Base-by-base conservation (phyloP, 2,329 filamentous ascomycete species). In the Penicillium aurantiogriseum region DNA sequence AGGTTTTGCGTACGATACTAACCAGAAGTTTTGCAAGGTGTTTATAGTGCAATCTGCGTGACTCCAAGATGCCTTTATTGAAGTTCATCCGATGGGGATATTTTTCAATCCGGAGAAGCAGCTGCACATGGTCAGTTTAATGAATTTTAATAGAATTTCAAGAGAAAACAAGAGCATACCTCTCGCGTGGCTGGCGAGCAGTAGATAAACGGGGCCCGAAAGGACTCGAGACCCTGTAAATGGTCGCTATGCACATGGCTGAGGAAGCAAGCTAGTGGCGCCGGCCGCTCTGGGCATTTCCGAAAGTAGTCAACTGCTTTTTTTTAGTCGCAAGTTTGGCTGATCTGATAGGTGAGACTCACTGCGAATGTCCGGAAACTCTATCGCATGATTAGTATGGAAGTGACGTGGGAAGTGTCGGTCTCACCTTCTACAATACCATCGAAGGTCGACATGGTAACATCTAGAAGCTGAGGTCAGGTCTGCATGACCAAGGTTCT, bases 191-290 rank as follows among this genome's bases (percentile, higher is more conserved):
- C 89, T 0, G 88, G 82, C 1, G 92, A 96, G 76, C 92, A 97
- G 74, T 96, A 97, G 21, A 97, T 85, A 68, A 96, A 96, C 0
- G 91, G 89, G 29, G 89, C 85, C 45, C 86, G 84, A 53, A 92
- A 81, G 13, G 81, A 84, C 65, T 96, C 91, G 1, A 97, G 81
- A 0, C 93, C 92, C 36, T 83, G 82, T 1, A 97, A 82, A 74
- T 97, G 93, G 67, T 97, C 92, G 62, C 89, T 95, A 71, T 97
- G 93, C 2, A 95, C 86, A 82, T 97, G 93, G 73, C 90, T 95
- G 27, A 97, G 80, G 70, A 97, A 96, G 72, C 89, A 94, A 17
- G 90, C 92, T 54, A 94, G 75, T 0, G 91, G 89, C 4, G 88
- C 82, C 17, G 76, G 81, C 17, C 75, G 74, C 6, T 78, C 78